phyloP scores from a whole-genome alignment of 1,284 basidiomycete genomes.

The Inonotus obliquus region DNA sequence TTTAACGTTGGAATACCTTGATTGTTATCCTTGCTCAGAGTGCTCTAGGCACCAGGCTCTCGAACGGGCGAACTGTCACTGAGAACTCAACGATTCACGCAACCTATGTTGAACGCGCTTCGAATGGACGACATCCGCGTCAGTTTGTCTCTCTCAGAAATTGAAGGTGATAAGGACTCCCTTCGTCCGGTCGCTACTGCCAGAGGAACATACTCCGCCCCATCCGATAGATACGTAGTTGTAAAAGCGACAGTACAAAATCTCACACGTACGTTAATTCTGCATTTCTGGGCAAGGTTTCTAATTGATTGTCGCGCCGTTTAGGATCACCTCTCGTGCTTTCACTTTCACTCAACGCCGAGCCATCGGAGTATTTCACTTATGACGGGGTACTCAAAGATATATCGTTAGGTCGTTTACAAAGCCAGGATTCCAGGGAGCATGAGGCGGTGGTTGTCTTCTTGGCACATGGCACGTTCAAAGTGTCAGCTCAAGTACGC shows the following conservation, averaged over 20 bases:
- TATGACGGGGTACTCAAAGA: constrained; percentile 63
- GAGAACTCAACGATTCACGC: constrained; percentile 68
- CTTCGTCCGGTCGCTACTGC: constrained; percentile 35
- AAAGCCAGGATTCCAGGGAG: constrained; percentile 45
- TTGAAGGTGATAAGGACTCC: constrained; percentile 26
- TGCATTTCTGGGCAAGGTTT: not conserved
- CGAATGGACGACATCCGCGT: constrained; percentile 60
- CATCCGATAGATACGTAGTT: constrained; percentile 25
- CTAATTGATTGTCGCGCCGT: not conserved
- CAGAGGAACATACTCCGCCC: constrained; percentile 44
- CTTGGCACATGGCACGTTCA: constrained; percentile 69
- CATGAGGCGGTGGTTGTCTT: constrained; percentile 67
- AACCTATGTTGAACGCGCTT: constrained; percentile 71
- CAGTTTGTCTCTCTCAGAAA: constrained; percentile 44
- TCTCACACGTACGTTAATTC: constrained; percentile 20
- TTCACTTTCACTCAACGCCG: constrained; percentile 48
- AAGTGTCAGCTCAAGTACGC: constrained; percentile 55
- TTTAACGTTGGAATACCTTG: not conserved
- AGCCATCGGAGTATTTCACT: constrained; percentile 60
- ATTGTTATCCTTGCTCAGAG: not conserved
- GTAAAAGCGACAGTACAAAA: constrained; percentile 24
- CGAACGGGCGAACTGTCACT: constrained; percentile 74
- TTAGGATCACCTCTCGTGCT: constrained; percentile 48
- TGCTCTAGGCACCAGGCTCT: constrained; percentile 61
- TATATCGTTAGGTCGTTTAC: constrained; percentile 54